Evolutionary conservation across 345 rosid species (phyloP).

Genomic region (Dipteronia dyeriana): DNA sequence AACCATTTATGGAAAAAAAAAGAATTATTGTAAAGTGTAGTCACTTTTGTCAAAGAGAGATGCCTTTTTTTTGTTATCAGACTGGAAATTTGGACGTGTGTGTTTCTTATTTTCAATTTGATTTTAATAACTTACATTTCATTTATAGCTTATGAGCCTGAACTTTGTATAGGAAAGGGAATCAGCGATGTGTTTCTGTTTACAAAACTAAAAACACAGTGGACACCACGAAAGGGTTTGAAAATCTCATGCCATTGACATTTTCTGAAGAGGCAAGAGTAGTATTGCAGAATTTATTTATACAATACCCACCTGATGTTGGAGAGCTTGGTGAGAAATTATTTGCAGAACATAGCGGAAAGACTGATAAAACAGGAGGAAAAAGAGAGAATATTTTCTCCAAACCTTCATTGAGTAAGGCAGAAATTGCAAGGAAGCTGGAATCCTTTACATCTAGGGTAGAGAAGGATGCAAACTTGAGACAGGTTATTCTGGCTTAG

Average conservation of each 20-base stretch:
- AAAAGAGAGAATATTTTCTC: conserved; percentile 66
- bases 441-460: conserved; percentile 55
- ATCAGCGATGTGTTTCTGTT: conserved; percentile 58
- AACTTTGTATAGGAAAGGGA: conserved; percentile 50
- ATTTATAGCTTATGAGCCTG: conserved; percentile 21
- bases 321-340: conserved; percentile 45
- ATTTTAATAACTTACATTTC: conserved; percentile 6
- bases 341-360: conserved; percentile 33
- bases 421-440: conserved; percentile 55
- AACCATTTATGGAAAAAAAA: neutral
- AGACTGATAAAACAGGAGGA: conserved; percentile 29
- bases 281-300: conserved; percentile 68
- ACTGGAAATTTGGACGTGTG: neutral
- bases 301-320: conserved; percentile 71
- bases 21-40: neutral
- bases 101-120: conserved; percentile 11
- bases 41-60: neutral
- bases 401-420: conserved; percentile 54
- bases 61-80: conserved; percentile 3
- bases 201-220: conserved; percentile 43
- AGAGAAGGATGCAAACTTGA: conserved; percentile 49
- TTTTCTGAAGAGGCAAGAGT: conserved; percentile 60
- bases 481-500: conserved; percentile 54
- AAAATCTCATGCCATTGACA: conserved; percentile 35
- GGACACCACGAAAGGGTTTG: conserved; percentile 32